Base-by-base conservation (phyloP, 2,329 filamentous ascomycete species). In the Fusarium gaditjirri region DNA sequence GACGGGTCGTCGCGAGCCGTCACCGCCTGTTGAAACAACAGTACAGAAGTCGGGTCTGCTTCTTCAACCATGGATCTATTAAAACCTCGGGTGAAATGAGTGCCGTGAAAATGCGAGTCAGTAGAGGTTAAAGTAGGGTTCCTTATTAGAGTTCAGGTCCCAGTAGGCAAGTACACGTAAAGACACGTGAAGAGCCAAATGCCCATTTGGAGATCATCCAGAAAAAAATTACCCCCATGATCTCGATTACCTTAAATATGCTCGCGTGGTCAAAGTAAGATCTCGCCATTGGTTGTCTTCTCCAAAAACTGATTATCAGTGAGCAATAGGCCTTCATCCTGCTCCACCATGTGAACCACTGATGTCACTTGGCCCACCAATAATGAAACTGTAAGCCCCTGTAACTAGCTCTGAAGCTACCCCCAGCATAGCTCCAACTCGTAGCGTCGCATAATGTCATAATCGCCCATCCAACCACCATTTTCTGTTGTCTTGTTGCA, bases 331-430 rank as follows among this genome's bases (percentile, higher is more conserved):
- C n/a, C 35, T 46, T 31, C 49, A 43, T 73, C 52, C 66, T 62
- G 50, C 55, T 58, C 66, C 70, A 49, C 63, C 59, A 59, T 41
- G 42, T 36, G 19, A 58, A 52, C 39, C 23, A 56, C 56, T 73
- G 71, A 73, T 73, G 71, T 74, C 71, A 73, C 71, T 65, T n/a
- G 42, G 50, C 47, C 65, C 64, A 58, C 65, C 36, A 27, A 47
- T 49, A 36, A 67, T 67, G 63, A 63, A 54, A 47, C 65, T 23
- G 54, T 47, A 62, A 19, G 42, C 55, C 38, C 44, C 67, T 21
- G 52, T 39, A 55, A 44, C 38, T 36, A 36, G 50, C 62, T 49
- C 71, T 68, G 54, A 42, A 65, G 46, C 43, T 65, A 43, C 67
- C 36, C 41, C 55, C 14, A n/a, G 44, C 65, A 17, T 42, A 70